Conservation (phyloP, 176 grass and related monocot species). For the Paspalum notatum region DNA sequence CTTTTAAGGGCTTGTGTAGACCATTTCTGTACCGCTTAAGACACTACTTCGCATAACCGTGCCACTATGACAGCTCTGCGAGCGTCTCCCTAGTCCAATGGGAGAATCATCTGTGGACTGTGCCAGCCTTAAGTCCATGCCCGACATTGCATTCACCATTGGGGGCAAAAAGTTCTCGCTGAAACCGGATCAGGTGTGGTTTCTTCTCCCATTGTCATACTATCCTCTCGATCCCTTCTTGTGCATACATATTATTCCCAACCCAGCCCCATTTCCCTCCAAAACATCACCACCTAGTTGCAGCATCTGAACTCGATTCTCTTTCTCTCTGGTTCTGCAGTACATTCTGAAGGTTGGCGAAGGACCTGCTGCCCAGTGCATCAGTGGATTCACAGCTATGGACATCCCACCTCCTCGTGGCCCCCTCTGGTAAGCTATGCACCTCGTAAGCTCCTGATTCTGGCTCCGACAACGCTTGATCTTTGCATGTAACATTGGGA, state of each 20-base stretch:
- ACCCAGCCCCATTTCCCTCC: background rate
- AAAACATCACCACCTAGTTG: background rate
- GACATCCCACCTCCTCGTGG: conserved; percentile 82
- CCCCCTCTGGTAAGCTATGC: conserved; percentile 79
- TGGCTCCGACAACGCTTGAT: background rate
- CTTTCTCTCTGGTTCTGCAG: conserved; percentile 43
- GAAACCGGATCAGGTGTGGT: conserved; percentile 67
- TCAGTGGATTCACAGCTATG: conserved; percentile 91
- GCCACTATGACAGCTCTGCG: conserved; percentile 68
- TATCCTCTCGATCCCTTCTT: background rate
- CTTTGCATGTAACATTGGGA: background rate
- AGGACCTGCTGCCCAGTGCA: conserved; percentile 74
- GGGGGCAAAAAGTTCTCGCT: conserved; percentile 66
- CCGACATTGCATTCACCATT: conserved; percentile 68
- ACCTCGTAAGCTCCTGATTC: background rate
- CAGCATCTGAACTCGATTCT: conserved; percentile 13
- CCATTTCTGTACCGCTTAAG: background rate
- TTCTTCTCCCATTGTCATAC: background rate
- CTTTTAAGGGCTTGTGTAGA: background rate
- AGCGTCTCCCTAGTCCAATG: conserved; percentile 88
- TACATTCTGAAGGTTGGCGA: conserved; percentile 85
- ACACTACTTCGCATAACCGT: background rate
- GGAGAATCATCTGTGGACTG: conserved; percentile 92
- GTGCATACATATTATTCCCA: background rate
- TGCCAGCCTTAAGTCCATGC: conserved; percentile 63